Evolutionary conservation across 2,329 filamentous ascomycete genomes (phyloP), one percentile per base, ranked within the genome.

Genomic region (Hortaea sp.): DNA sequence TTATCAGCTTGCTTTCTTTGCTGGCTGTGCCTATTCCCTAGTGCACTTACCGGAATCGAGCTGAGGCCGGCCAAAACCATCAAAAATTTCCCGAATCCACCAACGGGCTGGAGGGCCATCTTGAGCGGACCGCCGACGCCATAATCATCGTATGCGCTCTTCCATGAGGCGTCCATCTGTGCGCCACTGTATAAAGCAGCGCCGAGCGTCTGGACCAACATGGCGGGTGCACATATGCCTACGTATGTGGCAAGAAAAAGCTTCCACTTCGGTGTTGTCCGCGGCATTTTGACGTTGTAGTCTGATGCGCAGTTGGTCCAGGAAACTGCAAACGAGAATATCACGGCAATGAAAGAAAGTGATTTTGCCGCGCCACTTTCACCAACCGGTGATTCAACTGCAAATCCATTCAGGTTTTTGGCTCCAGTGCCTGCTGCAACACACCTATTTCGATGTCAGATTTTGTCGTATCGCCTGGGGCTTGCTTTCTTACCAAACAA

Each of bases 291-390:
- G 10, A 49, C 46, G 30, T 53, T 49, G 43, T 53, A 53, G 31
- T 53, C 50, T 10, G 48, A 45, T 2, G 50, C 48, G 30, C 43
- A 51, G 34, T 53, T 48, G 12, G 46, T 47, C 48, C 50, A 53
- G 2, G 48, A 50, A 11, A 50, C 45, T 5, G 48, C 46, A 38
- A 50, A 53, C 6, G 48, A 53, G 37, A 53, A 46, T 27, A 46
- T 41, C 11, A 53, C 43, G 3, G 48, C 48, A 5, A 53, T 48
- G 43, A 46, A 50, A 2, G 50, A 53, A 20, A 53, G 41, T 29
- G 48, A 45, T 27, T 32, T 29, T 5, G 45, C 50, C 1, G 50
- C 45, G 12, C 45, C 49, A 11, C 45, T 49, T 9, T 46, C 47
- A 7, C 49, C 45, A 12, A 38, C 44, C 7, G 50, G 50, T n/a